These are phyloP conservation scores for Asclepias syriaca DNA, from an alignment of 257 asterid species.

Conservation along the genomic window DNA sequence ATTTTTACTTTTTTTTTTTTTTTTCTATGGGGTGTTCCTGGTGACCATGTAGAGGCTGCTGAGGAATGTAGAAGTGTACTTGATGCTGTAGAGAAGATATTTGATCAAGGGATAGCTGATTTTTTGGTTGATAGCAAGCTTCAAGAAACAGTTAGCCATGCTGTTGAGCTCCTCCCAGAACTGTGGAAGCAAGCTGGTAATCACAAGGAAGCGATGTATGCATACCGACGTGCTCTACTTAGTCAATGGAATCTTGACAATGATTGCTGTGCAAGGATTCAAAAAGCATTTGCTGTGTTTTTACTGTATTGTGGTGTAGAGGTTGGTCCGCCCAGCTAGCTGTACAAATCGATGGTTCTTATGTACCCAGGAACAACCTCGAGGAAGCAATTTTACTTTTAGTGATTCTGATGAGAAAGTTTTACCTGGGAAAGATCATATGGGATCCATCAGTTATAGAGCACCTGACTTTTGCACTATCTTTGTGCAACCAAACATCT, in stretches of 20 bases:
- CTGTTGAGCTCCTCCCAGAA: slow-evolving; percentile 96
- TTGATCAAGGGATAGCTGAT: slow-evolving; percentile 74
- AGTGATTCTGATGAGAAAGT: slow-evolving; percentile 93
- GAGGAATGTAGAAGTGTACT: slow-evolving; percentile 86
- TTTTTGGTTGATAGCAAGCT: slow-evolving; percentile 74
- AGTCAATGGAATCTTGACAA: slow-evolving; percentile 95
- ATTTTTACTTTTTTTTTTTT: slow-evolving; percentile 15
- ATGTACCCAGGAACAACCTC: slow-evolving; percentile 79
- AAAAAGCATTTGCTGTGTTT: slow-evolving; percentile 83
- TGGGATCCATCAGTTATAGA: slow-evolving; percentile 90
- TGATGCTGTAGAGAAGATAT: slow-evolving; percentile 94
- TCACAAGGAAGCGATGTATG: slow-evolving; percentile 68
- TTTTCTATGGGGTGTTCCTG: slow-evolving; percentile 11
- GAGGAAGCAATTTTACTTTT: slow-evolving; percentile 93
- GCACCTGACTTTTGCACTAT: slow-evolving; percentile 86
- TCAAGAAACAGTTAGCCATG: slow-evolving; percentile 86
- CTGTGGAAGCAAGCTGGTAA: slow-evolving; percentile 77
- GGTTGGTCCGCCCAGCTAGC: slow-evolving; percentile 80
- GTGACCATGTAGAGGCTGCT: slow-evolving; percentile 75
- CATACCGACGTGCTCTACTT: slow-evolving; percentile 86
- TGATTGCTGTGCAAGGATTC: slow-evolving; percentile 91
- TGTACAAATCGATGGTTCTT: slow-evolving; percentile 79
- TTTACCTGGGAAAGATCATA: slow-evolving; percentile 63
- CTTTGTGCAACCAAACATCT: slow-evolving; percentile 75
- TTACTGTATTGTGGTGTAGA: slow-evolving; percentile 87